A percentile compares a stretch with the other conserved stretches of the same genome.
phyloP scores from a whole-genome alignment of 2,329 filamentous ascomycete species.

The Paradendryphiella salina region DNA sequence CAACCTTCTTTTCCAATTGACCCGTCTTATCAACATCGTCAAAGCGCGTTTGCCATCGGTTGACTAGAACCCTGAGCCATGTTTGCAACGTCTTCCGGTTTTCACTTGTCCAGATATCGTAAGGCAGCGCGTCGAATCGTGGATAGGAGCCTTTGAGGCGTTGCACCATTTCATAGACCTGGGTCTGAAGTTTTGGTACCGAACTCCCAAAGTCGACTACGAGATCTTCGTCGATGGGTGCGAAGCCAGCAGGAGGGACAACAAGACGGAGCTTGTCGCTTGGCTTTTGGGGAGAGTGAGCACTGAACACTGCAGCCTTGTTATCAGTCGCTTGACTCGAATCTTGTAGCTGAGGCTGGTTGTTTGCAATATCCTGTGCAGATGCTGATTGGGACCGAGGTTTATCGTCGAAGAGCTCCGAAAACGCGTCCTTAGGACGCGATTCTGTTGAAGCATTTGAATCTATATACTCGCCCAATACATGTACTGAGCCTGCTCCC shows the following conservation, averaged over 20 bases:
- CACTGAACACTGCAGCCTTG: too few relatives aligned
- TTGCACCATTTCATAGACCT: slow-evolving; percentile 24
- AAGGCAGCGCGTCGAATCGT: slow-evolving; percentile 32
- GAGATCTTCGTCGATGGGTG: slow-evolving; percentile 26
- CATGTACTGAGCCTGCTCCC: neutral
- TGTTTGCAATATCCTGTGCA: too few relatives aligned
- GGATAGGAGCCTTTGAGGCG: slow-evolving; percentile 31
- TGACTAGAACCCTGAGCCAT: slow-evolving; percentile 35
- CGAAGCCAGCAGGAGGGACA: slow-evolving; percentile 11
- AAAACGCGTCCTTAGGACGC: too few relatives aligned
- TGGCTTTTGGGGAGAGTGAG: neutral
- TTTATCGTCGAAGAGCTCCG: too few relatives aligned
- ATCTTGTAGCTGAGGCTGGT: neutral
- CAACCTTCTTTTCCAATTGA: neutral
- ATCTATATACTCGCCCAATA: neutral
- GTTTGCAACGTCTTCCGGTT: slow-evolving; percentile 27
- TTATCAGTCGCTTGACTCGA: neutral
- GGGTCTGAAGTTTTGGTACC: slow-evolving; percentile 23
- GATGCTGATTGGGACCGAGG: neutral
- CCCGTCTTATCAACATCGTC: slow-evolving; percentile 13
- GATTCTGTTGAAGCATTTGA: too few relatives aligned
- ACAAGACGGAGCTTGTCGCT: slow-evolving; percentile 16
- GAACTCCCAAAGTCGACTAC: slow-evolving; percentile 22
- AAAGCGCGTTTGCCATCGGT: slow-evolving; percentile 30
- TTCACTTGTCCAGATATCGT: slow-evolving; percentile 27